phyloP scores from a whole-genome alignment of 768 basidiomycete species.

The Mycena indigotica region DNA sequence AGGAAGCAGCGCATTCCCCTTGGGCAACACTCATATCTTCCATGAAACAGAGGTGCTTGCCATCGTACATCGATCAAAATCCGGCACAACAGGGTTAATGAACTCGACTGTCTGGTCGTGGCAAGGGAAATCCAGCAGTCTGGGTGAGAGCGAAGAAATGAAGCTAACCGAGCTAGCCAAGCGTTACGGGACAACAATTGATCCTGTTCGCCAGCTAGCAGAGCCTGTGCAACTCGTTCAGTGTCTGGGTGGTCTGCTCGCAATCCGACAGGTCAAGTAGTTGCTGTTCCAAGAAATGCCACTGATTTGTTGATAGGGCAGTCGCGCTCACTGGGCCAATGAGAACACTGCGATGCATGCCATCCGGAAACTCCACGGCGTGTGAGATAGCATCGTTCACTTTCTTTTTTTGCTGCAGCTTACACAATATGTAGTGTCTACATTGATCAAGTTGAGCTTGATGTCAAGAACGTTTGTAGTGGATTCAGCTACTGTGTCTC shows the following conservation, averaged over 20 bases:
- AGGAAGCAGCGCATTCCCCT: slow-evolving; percentile 48
- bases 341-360: slow-evolving; percentile 86
- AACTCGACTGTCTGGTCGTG: slow-evolving; percentile 77
- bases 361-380: slow-evolving; percentile 52
- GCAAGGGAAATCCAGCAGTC: slow-evolving; percentile 57
- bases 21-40: slow-evolving; percentile 58
- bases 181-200: slow-evolving; percentile 68
- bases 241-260: slow-evolving; percentile 68
- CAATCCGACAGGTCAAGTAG: slow-evolving; percentile 66
- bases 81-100: slow-evolving; percentile 63
- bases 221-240: slow-evolving; percentile 67
- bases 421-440: slow-evolving; percentile 2
- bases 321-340: slow-evolving; percentile 70
- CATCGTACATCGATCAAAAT: slow-evolving; percentile 71
- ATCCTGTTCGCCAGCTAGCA: slow-evolving; percentile 54
- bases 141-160: slow-evolving; percentile 61
- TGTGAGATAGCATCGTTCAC: slow-evolving; percentile 20
- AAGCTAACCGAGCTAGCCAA: slow-evolving; percentile 73
- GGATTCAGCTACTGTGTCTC: slow-evolving; percentile 83
- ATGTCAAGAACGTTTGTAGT: slow-evolving; percentile 72
- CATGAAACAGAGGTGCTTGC: slow-evolving; percentile 74
- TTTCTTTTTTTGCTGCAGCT: neutral
- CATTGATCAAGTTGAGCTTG: slow-evolving; percentile 36
- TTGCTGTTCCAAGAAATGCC: neutral
- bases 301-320: slow-evolving; percentile 49